A percentile compares a stretch with the other conserved stretches of the same genome.
Conservation (phyloP, 2,329 filamentous ascomycete genomes). For the Cytospora piceae region DNA sequence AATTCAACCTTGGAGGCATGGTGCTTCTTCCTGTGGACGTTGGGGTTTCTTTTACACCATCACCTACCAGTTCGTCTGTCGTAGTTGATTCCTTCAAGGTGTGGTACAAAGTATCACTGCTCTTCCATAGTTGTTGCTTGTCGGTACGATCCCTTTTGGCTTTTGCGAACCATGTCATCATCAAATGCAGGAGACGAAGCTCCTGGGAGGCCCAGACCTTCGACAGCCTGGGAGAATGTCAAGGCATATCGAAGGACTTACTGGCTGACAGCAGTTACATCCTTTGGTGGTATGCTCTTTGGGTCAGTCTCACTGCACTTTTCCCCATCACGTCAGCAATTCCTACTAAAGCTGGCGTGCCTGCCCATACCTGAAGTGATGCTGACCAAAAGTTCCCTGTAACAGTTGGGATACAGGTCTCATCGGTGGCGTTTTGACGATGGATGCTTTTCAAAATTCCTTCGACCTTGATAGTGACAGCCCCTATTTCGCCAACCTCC, state of each 20-base stretch:
- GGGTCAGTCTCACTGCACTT: slow-evolving; percentile 9
- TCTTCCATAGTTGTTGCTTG: not conserved
- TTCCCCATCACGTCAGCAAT: no score
- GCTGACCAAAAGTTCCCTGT: not conserved
- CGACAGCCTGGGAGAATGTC: slow-evolving; percentile 25
- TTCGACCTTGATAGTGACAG: slow-evolving; percentile 27
- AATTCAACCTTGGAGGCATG: not conserved
- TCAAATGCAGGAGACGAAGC: not conserved
- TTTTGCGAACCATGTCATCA: slow-evolving; percentile 11
- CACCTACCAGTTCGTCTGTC: not conserved
- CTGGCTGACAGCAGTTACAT: slow-evolving; percentile 27
- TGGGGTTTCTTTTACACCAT: not conserved
- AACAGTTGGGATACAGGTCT: slow-evolving; percentile 28
- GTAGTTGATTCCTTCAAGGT: not conserved
- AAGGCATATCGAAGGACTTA: slow-evolving; percentile 23
- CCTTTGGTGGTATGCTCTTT: slow-evolving; percentile 29
- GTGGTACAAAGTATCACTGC: not conserved
- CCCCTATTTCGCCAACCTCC: slow-evolving; percentile 24
- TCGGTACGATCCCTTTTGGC: not conserved
- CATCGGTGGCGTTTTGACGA: slow-evolving; percentile 29
- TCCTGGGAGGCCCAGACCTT: slow-evolving; percentile 4
- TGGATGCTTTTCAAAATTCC: slow-evolving; percentile 29
- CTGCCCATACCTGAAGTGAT: no score
- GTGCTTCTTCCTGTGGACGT: not conserved
- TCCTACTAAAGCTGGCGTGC: no score